Conservation (phyloP, 179 eudicot species). For the Camellia oleifera region DNA sequence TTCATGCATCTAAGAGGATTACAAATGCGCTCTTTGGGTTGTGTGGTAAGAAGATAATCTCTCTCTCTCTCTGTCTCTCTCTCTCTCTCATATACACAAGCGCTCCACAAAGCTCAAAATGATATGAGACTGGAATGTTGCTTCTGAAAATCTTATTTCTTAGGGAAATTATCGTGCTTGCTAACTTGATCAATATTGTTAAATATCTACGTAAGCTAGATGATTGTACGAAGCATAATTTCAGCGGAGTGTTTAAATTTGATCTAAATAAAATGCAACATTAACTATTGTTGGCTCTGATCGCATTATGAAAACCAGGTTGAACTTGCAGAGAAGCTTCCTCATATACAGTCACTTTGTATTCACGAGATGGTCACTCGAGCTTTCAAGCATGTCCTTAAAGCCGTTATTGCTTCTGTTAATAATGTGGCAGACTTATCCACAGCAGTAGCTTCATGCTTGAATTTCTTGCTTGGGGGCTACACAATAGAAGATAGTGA, state of each 20-base stretch:
- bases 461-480: constrained; percentile 73
- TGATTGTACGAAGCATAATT: background rate
- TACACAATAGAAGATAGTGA: constrained; percentile 29
- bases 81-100: background rate
- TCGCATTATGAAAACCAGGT: constrained; percentile 47
- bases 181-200: background rate
- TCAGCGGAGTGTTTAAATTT: background rate
- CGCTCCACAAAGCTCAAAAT: background rate
- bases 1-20: constrained; percentile 98
- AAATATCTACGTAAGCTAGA: background rate
- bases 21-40: constrained; percentile 85
- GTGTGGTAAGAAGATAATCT: constrained; percentile 60
- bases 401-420: constrained; percentile 83
- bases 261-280: background rate
- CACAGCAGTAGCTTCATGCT: constrained; percentile 64
- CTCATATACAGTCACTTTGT: constrained; percentile 97
- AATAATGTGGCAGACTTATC: constrained; percentile 53
- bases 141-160: constrained; percentile 5
- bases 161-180: background rate
- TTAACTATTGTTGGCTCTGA: constrained; percentile 15
- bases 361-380: constrained; percentile 98
- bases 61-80: constrained; percentile 10
- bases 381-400: constrained; percentile 86
- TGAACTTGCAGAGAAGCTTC: constrained; percentile 89
- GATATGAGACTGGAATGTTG: background rate